phyloP scores from a whole-genome alignment of 108 stramenopile species.

The Pelagomonas calceolata region DNA sequence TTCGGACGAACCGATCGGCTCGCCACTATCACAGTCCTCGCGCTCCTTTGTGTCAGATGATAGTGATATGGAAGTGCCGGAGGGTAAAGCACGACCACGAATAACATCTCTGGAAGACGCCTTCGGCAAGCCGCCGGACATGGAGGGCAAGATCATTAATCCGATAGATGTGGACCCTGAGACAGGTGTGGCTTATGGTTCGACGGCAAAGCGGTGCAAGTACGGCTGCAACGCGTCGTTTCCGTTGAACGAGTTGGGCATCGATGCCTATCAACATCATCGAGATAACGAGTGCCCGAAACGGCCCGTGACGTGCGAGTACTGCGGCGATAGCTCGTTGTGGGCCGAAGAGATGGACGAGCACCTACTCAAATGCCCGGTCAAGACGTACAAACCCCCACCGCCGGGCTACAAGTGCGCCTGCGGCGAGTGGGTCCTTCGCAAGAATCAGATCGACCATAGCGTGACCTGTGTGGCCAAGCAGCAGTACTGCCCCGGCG shows the following conservation, averaged over 20 bases:
- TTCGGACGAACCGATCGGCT: too few species aligned
- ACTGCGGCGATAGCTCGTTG: slow-evolving; percentile 1
- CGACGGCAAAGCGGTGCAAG: background rate
- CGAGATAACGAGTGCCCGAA: background rate
- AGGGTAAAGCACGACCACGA: too few species aligned
- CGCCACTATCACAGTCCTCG: too few species aligned
- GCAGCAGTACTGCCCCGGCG: slow-evolving; percentile 7
- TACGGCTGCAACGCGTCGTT: slow-evolving; percentile 2
- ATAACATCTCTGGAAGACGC: too few species aligned
- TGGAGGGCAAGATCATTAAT: too few species aligned
- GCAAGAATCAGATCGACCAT: background rate
- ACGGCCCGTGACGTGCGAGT: slow-evolving; percentile 6
- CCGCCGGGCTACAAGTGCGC: too few species aligned
- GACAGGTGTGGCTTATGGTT: too few species aligned
- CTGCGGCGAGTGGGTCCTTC: background rate
- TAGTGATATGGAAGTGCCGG: too few species aligned
- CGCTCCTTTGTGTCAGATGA: too few species aligned
- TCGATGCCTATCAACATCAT: background rate
- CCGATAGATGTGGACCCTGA: too few species aligned
- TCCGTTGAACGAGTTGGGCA: background rate
- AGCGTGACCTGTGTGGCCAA: slow-evolving; percentile 1
- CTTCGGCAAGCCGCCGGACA: too few species aligned
- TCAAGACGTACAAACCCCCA: background rate
- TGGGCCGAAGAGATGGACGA: slow-evolving; percentile 11
- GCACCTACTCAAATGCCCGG: background rate